phyloP scores from a whole-genome alignment of 768 basidiomycete species.

The Rhodotorula babjevae region DNA sequence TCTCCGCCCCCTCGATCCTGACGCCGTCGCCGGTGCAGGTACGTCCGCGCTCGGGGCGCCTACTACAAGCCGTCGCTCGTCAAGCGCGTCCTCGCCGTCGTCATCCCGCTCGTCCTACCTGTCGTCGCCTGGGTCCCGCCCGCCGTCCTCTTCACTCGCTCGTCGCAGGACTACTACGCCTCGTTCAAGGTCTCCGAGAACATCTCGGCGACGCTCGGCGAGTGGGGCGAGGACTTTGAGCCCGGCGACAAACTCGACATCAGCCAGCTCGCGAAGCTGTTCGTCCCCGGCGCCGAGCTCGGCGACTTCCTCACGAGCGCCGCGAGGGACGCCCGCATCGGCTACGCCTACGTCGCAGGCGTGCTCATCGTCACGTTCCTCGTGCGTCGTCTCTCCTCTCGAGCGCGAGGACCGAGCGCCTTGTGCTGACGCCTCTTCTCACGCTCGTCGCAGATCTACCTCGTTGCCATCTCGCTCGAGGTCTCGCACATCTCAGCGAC shows the following conservation, averaged over 20 bases:
- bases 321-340: background rate
- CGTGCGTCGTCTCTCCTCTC: background rate
- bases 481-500: background rate
- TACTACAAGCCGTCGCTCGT: background rate
- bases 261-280: background rate
- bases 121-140: conserved; percentile 19
- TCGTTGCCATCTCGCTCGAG: conserved; percentile 17
- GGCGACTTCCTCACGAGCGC: background rate
- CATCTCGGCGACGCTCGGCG: background rate
- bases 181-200: background rate
- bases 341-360: background rate
- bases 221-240: background rate
- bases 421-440: background rate
- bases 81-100: conserved; percentile 1
- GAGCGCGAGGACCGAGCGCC: too few relatives aligned
- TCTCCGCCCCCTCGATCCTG: too few relatives aligned
- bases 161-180: conserved; percentile 1
- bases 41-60: conserved; percentile 25
- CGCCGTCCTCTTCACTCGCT: background rate
- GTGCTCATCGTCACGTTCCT: conserved; percentile 6
- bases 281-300: conserved; percentile 4
- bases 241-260: conserved; percentile 9
- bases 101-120: conserved; percentile 6
- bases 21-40: background rate
- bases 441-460: conserved; percentile 16